Evolutionary conservation across 352 stramenopile species (phyloP), one percentile per base, ranked within the genome.

Genomic region (Globisporangium emineosum): DNA sequence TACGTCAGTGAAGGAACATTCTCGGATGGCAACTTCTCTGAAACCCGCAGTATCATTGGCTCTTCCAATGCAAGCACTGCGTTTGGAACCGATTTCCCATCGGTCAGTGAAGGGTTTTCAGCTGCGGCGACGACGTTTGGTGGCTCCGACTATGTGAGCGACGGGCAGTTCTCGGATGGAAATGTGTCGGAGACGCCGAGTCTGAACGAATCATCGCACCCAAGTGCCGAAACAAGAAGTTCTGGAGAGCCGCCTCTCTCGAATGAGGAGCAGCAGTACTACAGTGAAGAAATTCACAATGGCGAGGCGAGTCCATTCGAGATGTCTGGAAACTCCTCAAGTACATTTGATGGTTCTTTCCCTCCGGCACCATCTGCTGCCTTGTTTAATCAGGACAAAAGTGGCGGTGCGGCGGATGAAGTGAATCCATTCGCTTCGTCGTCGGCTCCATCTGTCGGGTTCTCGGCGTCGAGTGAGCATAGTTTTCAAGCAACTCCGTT

Each of bases 1-100:
- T 78, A 79, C 32, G 75, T 83, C 17, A 85, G 82, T 30, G 83
- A 91, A 57, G 78, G 74, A 12, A 66, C 76, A 32, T 90, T 82
- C 75, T 90, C 81, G 19, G 82, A 91, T 53, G 81, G 75, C 19
- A 85, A 79, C 29, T 68, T 80, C 0, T 93, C 84, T 1, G 84
- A 93, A 57, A 90, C 80, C 2, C 76, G 82, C 19, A 93, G 85
- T 30, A 78, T 87, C 29, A 75, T 90, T 56, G 78, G 83, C 19
- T 89, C 81, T 17, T 91, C 82, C 6, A 93, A 86, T 67, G 82
- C 78, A 8, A 88, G 84, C 56, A 93, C 84, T 8, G 82, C 84
- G 6, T 91, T 91, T 21, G 77, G 83, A 8, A 91, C 83, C 0
- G 82, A 93, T 69, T 87, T 87, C 27, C 77, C 81, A 8, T 90